A percentile compares a stretch with the other conserved stretches of the same genome.
Conservation (phyloP, 805 yeast species). For the Myxozyma geophila region DNA sequence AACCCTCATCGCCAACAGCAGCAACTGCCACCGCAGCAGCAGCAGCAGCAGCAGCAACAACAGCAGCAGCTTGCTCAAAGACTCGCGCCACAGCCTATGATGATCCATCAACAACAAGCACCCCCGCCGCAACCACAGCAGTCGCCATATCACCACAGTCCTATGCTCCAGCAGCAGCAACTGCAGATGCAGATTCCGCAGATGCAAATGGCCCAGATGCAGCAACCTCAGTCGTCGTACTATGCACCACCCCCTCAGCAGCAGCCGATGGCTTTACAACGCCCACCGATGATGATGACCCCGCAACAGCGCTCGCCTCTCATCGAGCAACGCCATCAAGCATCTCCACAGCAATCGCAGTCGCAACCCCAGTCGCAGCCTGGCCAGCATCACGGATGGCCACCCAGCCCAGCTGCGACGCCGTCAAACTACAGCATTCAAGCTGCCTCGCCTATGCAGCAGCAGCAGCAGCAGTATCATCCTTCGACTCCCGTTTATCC, state of each 20-base stretch:
- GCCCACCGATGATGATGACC: not conserved
- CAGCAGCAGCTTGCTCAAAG: slow-evolving; percentile 13
- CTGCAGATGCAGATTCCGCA: slow-evolving; percentile 19
- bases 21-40: slow-evolving; percentile 13
- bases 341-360: slow-evolving; percentile 25
- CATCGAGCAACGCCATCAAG: slow-evolving; percentile 23
- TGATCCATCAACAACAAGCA: slow-evolving; percentile 9
- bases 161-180: slow-evolving; percentile 22
- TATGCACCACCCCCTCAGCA: slow-evolving; percentile 20
- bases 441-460: slow-evolving; percentile 11
- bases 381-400: slow-evolving; percentile 41
- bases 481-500: not conserved
- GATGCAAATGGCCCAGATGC: slow-evolving; percentile 4
- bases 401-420: slow-evolving; percentile 59
- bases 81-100: not conserved
- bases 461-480: slow-evolving; percentile 11
- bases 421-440: slow-evolving; percentile 28
- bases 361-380: slow-evolving; percentile 29
- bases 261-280: slow-evolving; percentile 13
- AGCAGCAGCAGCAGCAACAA: slow-evolving; percentile 6
- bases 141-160: not conserved
- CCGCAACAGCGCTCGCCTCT: slow-evolving; percentile 3
- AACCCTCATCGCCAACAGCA: slow-evolving; percentile 20
- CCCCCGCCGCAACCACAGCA: slow-evolving; percentile 20
- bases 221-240: slow-evolving; percentile 17